A percentile compares a stretch with the other conserved stretches of the same genome.
Evolutionary conservation across 2,329 filamentous ascomycete genomes (phyloP).

Genomic region (Hypoxylon sp.): DNA sequence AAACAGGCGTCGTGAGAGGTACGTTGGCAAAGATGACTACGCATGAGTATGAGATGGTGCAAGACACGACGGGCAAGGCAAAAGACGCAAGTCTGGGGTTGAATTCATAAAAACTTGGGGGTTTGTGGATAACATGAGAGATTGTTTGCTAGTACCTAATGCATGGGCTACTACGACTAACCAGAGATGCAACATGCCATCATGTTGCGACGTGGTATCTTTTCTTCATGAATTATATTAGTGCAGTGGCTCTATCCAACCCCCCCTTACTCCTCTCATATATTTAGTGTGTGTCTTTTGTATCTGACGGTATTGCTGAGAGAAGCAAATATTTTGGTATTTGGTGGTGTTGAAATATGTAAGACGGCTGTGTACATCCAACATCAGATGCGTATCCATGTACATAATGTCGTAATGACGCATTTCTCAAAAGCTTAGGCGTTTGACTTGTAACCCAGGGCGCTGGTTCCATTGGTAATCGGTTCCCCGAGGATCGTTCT

Average conservation of each 20-base stretch:
- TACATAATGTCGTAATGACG: conserved; percentile 38
- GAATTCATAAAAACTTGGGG: conserved; percentile 17
- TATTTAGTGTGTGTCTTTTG: conserved; percentile 11
- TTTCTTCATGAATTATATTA: conserved; percentile 11
- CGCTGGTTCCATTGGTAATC: conserved; percentile 40
- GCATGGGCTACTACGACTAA: conserved; percentile 16
- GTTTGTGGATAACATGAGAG: conserved; percentile 20
- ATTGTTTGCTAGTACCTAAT: conserved; percentile 29
- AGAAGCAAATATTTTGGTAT: conserved; percentile 3
- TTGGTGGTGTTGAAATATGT: conserved; percentile 17
- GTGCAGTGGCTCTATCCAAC: conserved; percentile 10
- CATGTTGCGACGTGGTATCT: conserved; percentile 21
- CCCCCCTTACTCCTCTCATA: conserved; percentile 11
- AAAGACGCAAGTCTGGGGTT: conserved; percentile 16
- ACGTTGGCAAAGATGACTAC: conserved; percentile 26
- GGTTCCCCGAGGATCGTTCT: conserved; percentile 28
- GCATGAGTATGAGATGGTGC: conserved; percentile 27
- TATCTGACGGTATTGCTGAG: conserved; percentile 9
- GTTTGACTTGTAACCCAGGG: conserved; percentile 36
- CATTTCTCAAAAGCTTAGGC: conserved; percentile 24
- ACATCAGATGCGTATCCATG: conserved; percentile 10
- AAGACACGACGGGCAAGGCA: conserved; percentile 10
- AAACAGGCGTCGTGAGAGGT: conserved; percentile 35
- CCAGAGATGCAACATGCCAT: conserved; percentile 43
- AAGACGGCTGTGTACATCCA: conserved; percentile 11